Base-by-base conservation (phyloP, 2,329 filamentous ascomycete species). In the Coniochaeta pulveracea region DNA sequence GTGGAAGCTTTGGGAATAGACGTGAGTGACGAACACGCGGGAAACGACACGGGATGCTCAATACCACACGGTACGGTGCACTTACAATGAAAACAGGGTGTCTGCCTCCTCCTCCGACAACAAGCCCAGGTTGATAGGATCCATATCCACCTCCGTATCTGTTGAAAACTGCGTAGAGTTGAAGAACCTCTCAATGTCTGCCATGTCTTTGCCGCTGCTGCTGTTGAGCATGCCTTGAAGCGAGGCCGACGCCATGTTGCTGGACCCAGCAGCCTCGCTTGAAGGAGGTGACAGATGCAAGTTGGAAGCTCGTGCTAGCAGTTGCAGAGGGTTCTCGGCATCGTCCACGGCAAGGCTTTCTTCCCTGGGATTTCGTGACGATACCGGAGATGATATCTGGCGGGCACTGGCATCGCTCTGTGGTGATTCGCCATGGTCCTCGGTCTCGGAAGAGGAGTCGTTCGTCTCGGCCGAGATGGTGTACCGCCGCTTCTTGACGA, bases 271-370 rank as follows among this genome's bases (percentile, higher is more conserved):
- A 25, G 40, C 37, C 19, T 43, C 47, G 19, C 40, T 45, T 7
- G 51, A 38, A 27, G 48, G 48, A 2, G 60, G 64, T 16, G 65
- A 68, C n/a, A 72, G 60, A 37, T 72, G 69, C 24, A 81, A 63
- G 52, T 82, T 78, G 1, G 80, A 85, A 1, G 80, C 80, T 19
- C 80, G 68, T 3, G 80, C 80, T 21, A 85, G 71, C 11, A 85
- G 58, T 50, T 85, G 80, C 5, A 85, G 57, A 0, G 80, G 80
- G 39, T 85, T 85, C 47, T 85, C 80, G 4, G 80, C 80, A 49
- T 83, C 80, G 43, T 85, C 79, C 17, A 81, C 59, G 10, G 74
- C 66, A 19, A 80, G 63, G 31, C 60, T 67, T 34, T 75, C 71
- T 23, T 67, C 61, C 40, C 2, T 40, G 43, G 3, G 48, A 50